Conservation (phyloP, 345 rosid genomes). For the Turnera subulata region DNA sequence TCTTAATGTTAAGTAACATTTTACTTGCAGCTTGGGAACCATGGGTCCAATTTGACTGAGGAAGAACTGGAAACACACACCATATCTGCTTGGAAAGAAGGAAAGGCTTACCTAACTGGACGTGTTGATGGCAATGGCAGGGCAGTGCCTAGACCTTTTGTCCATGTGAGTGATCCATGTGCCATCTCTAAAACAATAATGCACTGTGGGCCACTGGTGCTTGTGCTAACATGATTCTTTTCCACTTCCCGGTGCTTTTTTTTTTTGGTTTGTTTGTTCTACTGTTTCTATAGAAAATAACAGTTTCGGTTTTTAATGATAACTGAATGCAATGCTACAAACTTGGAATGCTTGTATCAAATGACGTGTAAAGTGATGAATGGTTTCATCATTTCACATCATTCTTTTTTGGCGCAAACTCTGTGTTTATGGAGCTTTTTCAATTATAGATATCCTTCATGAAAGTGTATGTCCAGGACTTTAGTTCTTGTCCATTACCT, state of each 20-base stretch:
- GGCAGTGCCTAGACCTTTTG: constrained; percentile 16
- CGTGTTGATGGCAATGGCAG: constrained; percentile 25
- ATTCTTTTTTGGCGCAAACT: too few relatives aligned
- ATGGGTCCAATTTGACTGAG: constrained; percentile 31
- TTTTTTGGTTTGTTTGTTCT: neutral
- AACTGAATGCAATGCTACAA: too few relatives aligned
- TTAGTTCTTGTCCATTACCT: neutral
- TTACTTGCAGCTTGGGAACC: constrained; percentile 26
- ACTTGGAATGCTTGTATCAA: too few relatives aligned
- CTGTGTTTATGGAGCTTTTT: too few relatives aligned
- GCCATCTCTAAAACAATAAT: neutral
- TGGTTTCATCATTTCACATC: too few relatives aligned
- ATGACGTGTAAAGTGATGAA: too few relatives aligned
- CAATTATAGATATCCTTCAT: too few relatives aligned
- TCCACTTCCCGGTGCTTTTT: neutral
- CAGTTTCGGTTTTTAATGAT: neutral
- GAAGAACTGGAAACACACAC: constrained; percentile 35
- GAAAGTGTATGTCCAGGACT: neutral
- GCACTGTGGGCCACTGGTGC: neutral
- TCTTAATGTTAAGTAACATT: neutral
- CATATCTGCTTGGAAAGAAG: constrained; percentile 36
- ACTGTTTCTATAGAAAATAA: neutral
- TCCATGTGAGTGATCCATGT: constrained; percentile 19
- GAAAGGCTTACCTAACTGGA: constrained; percentile 24
- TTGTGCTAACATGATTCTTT: too few relatives aligned